These are phyloP conservation scores for Pseudotsuga menziesii DNA, from an alignment of 75 land plant genomes.

Conservation along the genomic window DNA sequence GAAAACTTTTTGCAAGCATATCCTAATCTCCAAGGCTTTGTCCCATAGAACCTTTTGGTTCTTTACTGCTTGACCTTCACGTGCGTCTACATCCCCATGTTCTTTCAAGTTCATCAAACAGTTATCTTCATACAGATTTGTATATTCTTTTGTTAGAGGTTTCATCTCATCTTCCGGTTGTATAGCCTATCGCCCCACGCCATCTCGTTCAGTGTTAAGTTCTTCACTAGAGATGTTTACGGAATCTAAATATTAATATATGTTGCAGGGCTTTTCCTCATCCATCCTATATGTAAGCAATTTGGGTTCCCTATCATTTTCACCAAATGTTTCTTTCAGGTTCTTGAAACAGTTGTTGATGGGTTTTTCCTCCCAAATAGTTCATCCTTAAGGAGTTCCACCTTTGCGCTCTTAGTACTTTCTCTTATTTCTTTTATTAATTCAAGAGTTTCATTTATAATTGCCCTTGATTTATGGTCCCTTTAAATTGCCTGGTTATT, in stretches of 20 bases:
- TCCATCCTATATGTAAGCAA: background rate
- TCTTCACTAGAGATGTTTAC: background rate
- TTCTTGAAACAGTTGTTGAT: too few species aligned
- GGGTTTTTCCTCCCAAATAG: too few species aligned
- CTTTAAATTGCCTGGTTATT: too few species aligned
- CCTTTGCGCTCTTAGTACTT: too few species aligned
- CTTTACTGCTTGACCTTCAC: conserved; percentile 76
- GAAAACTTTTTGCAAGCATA: conserved; percentile 66
- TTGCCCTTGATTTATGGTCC: too few species aligned
- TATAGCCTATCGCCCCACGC: background rate
- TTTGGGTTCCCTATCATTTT: background rate
- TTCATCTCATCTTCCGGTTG: conserved; percentile 55
- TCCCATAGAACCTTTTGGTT: conserved; percentile 91
- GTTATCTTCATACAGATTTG: conserved; percentile 2
- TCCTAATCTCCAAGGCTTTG: conserved; percentile 65
- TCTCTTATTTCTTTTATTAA: too few species aligned
- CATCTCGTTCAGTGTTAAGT: background rate
- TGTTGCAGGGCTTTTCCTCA: background rate
- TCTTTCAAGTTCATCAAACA: conserved; percentile 51
- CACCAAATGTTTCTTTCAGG: conserved; percentile 14
- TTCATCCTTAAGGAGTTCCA: too few species aligned
- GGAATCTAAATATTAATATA: conserved; percentile 3
- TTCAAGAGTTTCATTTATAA: too few species aligned
- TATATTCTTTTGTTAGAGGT: too few species aligned
- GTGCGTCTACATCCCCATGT: conserved; percentile 61